Evolutionary conservation across 1,284 basidiomycete genomes (phyloP).

Genomic region (Tranzscheliella williamsii): DNA sequence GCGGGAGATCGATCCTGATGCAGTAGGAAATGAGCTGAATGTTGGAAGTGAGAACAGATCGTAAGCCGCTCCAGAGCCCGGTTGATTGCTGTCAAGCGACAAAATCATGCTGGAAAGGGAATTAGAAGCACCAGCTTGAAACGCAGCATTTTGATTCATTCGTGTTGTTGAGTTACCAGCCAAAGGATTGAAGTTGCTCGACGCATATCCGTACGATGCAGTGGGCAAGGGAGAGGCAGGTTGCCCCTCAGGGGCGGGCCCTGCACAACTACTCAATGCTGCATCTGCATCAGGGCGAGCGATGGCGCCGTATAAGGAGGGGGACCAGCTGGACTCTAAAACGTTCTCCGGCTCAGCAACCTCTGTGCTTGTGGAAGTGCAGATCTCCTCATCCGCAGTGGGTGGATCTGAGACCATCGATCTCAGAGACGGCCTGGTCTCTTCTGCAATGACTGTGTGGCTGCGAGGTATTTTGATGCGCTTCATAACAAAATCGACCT

Average conservation of each 20-base stretch:
- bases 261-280: no score
- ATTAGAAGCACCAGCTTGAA: slow-evolving; percentile 16
- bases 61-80: background rate
- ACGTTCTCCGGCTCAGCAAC: no score
- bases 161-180: slow-evolving; percentile 31
- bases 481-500: slow-evolving; percentile 22
- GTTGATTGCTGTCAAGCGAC: slow-evolving; percentile 1
- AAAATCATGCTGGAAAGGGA: slow-evolving; percentile 33
- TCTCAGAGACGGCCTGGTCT: no score
- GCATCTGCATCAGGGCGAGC: no score
- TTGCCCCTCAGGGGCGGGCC: slow-evolving; percentile 17
- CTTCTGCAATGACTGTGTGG: no score
- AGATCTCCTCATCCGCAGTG: no score
- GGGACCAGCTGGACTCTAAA: no score
- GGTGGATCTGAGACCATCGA: no score
- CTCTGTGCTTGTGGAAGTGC: no score
- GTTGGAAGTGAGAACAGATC: background rate
- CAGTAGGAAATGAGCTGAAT: no score
- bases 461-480: slow-evolving; percentile 22
- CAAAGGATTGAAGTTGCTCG: slow-evolving; percentile 29
- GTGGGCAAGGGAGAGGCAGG: slow-evolving; percentile 3
- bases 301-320: no score
- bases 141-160: slow-evolving; percentile 1
- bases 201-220: slow-evolving; percentile 26
- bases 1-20: no score